Base-by-base conservation (phyloP, 148 eudicot genomes). In the Spergularia marina region DNA sequence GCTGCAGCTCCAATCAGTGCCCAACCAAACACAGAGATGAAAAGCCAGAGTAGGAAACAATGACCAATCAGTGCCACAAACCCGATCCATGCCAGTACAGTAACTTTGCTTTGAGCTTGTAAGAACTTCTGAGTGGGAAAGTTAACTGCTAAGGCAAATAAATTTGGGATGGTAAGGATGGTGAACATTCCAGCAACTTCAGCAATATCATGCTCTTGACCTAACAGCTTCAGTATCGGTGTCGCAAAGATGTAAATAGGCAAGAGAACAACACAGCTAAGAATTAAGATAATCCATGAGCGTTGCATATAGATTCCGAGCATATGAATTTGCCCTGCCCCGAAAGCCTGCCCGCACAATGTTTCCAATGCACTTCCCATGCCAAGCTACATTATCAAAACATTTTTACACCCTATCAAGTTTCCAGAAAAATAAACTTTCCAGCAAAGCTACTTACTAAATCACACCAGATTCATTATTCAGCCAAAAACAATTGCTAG, bases 281-380 rank as follows among this genome's bases (percentile, higher is more conserved):
- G n/a, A 11, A 64, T 70, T 5, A 92, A 81, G 58, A 90, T 89
- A 15, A 92, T 82, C 85, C 94, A 90, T 2, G 93, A 90, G 12
- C 97, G 88, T 49, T 92, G 95, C 95, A 87, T 86, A 80, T 92
- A 92, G 9, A 90, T 72, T 8, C 97, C 95, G 0, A 92, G 85
- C 91, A 90, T 78, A 64, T 85, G 51, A 12, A 87, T 73, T 80
- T 89, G 88, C 10, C 98, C 96, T 3, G 96, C 93, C 15, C 98
- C 98, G 65, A 79, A 92, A 0, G 98, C 98, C 79, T 92, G 98
- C 0, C 96, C 98, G 49, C 98, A 92, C 7, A 92, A 76, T 6
- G 98, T 92, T 71, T 92, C 98, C 0, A 89, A 76, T 18, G 98
- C 98, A 70, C 98, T 92, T 36, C 96, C 98, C 98, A 92, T 92